Evolutionary conservation across 441 rosid genomes (phyloP).

Genomic region (California macrophylla): DNA sequence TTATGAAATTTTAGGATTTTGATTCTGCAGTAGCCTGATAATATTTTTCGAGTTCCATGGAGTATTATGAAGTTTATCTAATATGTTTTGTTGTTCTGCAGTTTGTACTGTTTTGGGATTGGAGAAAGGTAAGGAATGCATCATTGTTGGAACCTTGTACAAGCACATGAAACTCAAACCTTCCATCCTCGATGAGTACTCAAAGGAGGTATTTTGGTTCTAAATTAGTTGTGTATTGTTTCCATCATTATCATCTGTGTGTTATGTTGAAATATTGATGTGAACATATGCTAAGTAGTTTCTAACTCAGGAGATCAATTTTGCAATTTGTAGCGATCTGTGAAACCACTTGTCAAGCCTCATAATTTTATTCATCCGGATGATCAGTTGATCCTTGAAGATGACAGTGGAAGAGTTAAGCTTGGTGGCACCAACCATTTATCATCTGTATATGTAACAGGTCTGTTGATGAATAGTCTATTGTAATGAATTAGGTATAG

Average conservation of each 20-base stretch:
- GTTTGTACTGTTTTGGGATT: constrained; percentile 77
- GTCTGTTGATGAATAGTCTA: constrained; percentile 27
- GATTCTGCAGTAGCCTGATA: background rate
- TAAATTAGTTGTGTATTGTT: background rate
- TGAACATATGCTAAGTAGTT: background rate
- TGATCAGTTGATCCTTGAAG: constrained; percentile 80
- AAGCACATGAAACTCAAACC: constrained; percentile 97
- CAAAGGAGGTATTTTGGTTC: constrained; percentile 58
- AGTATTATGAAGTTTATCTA: background rate
- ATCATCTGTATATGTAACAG: constrained; percentile 67
- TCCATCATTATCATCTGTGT: constrained; percentile 7
- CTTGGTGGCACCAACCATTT: constrained; percentile 54
- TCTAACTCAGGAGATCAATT: constrained; percentile 9
- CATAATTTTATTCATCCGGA: constrained; percentile 72
- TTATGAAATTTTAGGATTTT: constrained; percentile 3
- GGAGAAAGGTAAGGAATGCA: constrained; percentile 78
- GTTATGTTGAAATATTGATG: constrained; percentile 10
- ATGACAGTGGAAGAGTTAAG: constrained; percentile 89
- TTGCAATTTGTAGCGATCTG: constrained; percentile 53
- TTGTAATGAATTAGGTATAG: background rate
- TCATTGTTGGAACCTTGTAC: constrained; percentile 78
- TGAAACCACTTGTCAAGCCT: constrained; percentile 58
- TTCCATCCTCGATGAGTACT: constrained; percentile 85
- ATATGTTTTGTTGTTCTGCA: constrained; percentile 22
- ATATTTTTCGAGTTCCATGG: constrained; percentile 9